Evolutionary conservation across 345 rosid genomes (phyloP).

Genomic region (Pugionium cornutum): DNA sequence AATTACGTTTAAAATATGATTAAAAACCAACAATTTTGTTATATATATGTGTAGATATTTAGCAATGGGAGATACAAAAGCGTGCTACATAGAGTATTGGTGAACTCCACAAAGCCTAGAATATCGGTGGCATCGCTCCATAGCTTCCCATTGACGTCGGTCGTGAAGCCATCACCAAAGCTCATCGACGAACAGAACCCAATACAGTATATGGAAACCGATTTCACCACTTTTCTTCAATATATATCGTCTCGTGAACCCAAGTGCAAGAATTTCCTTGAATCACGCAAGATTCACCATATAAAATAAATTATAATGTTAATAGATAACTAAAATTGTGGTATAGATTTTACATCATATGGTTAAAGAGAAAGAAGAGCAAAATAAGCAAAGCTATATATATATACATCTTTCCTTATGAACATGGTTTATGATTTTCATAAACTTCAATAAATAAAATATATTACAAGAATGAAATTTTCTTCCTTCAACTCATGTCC

Average conservation of each 20-base stretch:
- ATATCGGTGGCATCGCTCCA: conserved; percentile 81
- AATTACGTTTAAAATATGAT: background rate
- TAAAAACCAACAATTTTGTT: background rate
- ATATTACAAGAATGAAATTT: background rate
- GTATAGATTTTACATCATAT: conserved; percentile 6
- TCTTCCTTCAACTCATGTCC: background rate
- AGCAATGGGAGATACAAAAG: conserved; percentile 93
- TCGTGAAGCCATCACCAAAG: conserved; percentile 50
- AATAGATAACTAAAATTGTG: background rate
- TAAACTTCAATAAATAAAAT: background rate
- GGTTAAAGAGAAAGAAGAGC: background rate
- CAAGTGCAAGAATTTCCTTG: conserved; percentile 73
- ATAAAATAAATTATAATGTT: background rate
- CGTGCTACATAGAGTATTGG: conserved; percentile 74
- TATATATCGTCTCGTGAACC: conserved; percentile 66
- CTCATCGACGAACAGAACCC: conserved; percentile 57
- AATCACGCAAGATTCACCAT: conserved; percentile 57
- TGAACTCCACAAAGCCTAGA: conserved; percentile 55
- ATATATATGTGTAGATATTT: conserved; percentile 50
- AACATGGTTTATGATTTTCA: too few relatives aligned
- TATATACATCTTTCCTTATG: too few relatives aligned
- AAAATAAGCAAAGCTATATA: background rate
- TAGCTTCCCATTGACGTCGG: conserved; percentile 51
- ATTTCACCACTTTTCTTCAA: conserved; percentile 69
- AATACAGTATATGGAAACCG: conserved; percentile 56